phyloP scores from a whole-genome alignment of 2,329 filamentous ascomycete species.

The Scedosporium dehoogii region DNA sequence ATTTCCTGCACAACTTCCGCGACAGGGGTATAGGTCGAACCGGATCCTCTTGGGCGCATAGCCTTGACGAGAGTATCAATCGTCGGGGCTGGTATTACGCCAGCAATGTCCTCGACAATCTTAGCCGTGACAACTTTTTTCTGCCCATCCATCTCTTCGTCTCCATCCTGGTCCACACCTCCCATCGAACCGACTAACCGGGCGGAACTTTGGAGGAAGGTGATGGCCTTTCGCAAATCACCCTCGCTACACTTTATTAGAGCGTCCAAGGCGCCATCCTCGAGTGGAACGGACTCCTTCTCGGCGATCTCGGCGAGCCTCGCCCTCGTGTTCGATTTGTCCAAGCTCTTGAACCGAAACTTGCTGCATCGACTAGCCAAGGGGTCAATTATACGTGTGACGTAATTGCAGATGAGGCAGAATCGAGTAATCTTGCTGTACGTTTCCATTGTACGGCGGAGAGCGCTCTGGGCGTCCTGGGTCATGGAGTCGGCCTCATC shows the following conservation, averaged over 20 bases:
- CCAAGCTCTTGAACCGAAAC: conserved; percentile 94
- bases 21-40: conserved; percentile 61
- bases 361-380: conserved; percentile 89
- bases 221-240: conserved; percentile 92
- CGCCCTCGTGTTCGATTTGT: conserved; percentile 71
- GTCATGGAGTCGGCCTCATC: conserved; percentile 99
- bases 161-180: conserved; percentile 38
- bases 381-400: conserved; percentile 95
- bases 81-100: conserved; percentile 72
- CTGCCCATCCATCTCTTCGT: conserved; percentile 52
- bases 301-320: conserved; percentile 75
- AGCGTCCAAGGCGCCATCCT: conserved; percentile 70
- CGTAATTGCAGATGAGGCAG: conserved; percentile 97
- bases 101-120: conserved; percentile 88
- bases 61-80: conserved; percentile 62
- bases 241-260: conserved; percentile 85
- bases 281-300: conserved; percentile 65
- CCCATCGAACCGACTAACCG: conserved; percentile 64
- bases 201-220: conserved; percentile 90
- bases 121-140: conserved; percentile 60
- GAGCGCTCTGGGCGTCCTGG: conserved; percentile 88
- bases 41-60: conserved; percentile 60
- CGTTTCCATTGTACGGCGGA: conserved; percentile 95
- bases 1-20: conserved; percentile 78
- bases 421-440: conserved; percentile 95